phyloP scores from a whole-genome alignment of 2,329 filamentous ascomycete species.

The Didymella arachidicola region DNA sequence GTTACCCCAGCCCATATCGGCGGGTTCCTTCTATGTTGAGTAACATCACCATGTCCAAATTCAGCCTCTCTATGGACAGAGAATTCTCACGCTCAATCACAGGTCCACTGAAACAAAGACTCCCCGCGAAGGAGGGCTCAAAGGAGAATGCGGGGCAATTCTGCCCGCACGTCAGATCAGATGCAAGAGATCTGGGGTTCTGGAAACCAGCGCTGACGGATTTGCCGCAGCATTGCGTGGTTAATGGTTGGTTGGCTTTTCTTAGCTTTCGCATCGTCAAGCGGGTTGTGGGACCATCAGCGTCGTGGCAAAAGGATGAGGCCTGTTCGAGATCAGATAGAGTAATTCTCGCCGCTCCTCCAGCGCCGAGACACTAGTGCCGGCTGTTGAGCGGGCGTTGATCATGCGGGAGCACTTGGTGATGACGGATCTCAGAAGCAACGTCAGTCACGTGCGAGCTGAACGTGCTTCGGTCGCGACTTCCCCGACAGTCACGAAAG shows the following conservation, averaged over 20 bases:
- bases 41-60: slow-evolving; percentile 7
- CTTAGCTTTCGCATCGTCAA: slow-evolving; percentile 27
- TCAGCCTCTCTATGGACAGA: slow-evolving; percentile 19
- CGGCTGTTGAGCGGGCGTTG: slow-evolving; percentile 24
- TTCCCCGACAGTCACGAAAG: slow-evolving; percentile 29
- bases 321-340: slow-evolving; percentile 22
- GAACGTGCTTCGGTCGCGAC: slow-evolving; percentile 25
- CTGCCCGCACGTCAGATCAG: slow-evolving; percentile 30
- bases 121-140: slow-evolving; percentile 25
- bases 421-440: slow-evolving; percentile 24
- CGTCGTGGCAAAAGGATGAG: slow-evolving; percentile 20
- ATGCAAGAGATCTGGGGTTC: slow-evolving; percentile 27
- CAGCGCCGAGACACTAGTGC: slow-evolving; percentile 9
- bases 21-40: slow-evolving; percentile 15
- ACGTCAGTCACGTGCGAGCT: slow-evolving; percentile 22
- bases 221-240: slow-evolving; percentile 16
- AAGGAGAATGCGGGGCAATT: slow-evolving; percentile 39
- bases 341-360: slow-evolving; percentile 44
- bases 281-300: slow-evolving; percentile 24
- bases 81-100: slow-evolving; percentile 26
- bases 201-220: slow-evolving; percentile 30
- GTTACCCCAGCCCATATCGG: slow-evolving; percentile 32
- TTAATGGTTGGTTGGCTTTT: slow-evolving; percentile 35
- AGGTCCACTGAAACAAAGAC: slow-evolving; percentile 30
- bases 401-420: slow-evolving; percentile 29